Evolutionary conservation across 768 basidiomycete genomes (phyloP).

Genomic region (Erythrobasidium yunnanense): DNA sequence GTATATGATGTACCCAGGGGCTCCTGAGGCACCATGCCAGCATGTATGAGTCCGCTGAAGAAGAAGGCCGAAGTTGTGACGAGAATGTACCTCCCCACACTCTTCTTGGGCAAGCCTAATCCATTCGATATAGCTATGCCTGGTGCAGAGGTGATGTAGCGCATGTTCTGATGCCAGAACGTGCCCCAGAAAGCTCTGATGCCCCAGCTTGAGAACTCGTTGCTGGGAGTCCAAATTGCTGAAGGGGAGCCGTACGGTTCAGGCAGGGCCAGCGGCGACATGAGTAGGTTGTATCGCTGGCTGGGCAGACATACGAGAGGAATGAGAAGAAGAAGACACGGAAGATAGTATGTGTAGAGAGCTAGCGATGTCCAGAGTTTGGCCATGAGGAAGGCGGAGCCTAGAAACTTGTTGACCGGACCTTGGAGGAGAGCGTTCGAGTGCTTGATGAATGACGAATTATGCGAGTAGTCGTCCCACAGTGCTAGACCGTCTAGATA

Average conservation of each 20-base stretch:
- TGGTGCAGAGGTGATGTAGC: constrained; percentile 9
- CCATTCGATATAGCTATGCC: not conserved
- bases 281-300: not conserved
- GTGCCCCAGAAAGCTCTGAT: constrained; percentile 14
- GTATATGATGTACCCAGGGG: not conserved
- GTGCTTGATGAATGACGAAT: no score
- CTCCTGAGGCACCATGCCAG: constrained; percentile 15
- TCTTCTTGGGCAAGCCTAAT: not conserved
- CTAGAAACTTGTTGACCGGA: not conserved
- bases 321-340: not conserved
- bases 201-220: not conserved
- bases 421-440: no score
- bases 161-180: constrained; percentile 25
- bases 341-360: not conserved
- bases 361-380: not conserved
- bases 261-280: not conserved
- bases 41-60: constrained; percentile 10
- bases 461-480: no score
- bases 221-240: not conserved
- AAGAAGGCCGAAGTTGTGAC: not conserved
- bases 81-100: not conserved
- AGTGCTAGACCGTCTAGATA: not conserved
- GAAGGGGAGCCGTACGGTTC: not conserved
- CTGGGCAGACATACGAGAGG: not conserved
- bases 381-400: not conserved